These are phyloP conservation scores for Hawksworthiomyces lignivorus DNA, from an alignment of 2,329 filamentous ascomycete species.

Conservation along the genomic window DNA sequence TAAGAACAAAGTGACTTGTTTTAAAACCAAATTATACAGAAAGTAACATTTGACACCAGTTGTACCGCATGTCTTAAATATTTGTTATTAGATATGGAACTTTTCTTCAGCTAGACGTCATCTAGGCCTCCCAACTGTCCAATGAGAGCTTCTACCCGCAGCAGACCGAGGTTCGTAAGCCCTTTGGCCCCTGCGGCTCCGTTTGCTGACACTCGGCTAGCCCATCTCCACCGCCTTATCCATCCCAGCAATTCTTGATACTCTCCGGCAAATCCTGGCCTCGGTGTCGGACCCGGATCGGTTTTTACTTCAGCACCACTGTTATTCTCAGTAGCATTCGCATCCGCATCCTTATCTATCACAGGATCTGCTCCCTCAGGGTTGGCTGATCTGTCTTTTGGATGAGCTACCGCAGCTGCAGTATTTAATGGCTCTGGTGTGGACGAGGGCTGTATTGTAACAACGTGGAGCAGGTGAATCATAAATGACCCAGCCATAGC, in stretches of 20 bases:
- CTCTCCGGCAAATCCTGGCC: constrained; percentile 5
- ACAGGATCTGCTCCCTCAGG: neutral
- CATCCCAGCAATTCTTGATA: constrained; percentile 11
- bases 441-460: too few relatives aligned
- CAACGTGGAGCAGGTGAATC: constrained; percentile 11
- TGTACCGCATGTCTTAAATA: too few relatives aligned
- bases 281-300: neutral
- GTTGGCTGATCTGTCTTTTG: neutral
- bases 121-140: constrained; percentile 2
- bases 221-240: constrained; percentile 15
- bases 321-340: neutral
- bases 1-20: too few relatives aligned
- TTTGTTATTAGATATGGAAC: too few relatives aligned
- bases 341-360: neutral
- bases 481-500: constrained; percentile 15
- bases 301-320: neutral
- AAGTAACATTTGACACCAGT: too few relatives aligned
- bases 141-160: constrained; percentile 12
- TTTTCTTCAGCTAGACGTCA: neutral
- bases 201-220: constrained; percentile 10
- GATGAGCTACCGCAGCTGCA: too few relatives aligned
- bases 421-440: neutral
- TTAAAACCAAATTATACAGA: too few relatives aligned
- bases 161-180: constrained; percentile 13
- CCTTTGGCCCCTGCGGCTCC: constrained; percentile 15